Conservation (phyloP, 2,329 filamentous ascomycete species). For the Aspergillus sp. region DNA sequence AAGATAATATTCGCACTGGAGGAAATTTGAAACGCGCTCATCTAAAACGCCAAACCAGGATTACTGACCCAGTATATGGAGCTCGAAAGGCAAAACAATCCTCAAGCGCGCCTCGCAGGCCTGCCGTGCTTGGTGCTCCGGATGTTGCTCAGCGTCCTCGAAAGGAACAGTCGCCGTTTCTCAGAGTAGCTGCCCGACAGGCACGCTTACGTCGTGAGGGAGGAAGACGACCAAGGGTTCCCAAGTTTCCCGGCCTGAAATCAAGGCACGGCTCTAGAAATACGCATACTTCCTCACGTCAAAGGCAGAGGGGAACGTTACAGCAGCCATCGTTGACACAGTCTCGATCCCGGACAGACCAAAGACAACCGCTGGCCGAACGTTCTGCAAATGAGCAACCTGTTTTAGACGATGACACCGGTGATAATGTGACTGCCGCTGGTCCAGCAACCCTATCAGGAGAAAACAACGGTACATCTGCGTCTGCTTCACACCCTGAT, state of each 20-base stretch:
- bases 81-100: slow-evolving; percentile 14
- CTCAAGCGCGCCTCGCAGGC: slow-evolving; percentile 15
- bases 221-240: slow-evolving; percentile 43
- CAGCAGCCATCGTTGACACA: slow-evolving; percentile 16
- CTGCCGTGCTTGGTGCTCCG: slow-evolving; percentile 46
- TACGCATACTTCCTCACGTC: slow-evolving; percentile 39
- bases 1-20: slow-evolving; percentile 2
- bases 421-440: slow-evolving; percentile 1
- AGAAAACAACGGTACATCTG: slow-evolving; percentile 3
- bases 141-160: slow-evolving; percentile 19
- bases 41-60: slow-evolving; percentile 24
- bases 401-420: slow-evolving; percentile 1
- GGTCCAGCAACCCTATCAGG: not conserved
- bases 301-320: slow-evolving; percentile 44
- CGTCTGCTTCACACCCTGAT: slow-evolving; percentile 2
- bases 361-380: slow-evolving; percentile 14
- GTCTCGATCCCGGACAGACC: slow-evolving; percentile 10
- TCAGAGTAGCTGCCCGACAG: slow-evolving; percentile 47
- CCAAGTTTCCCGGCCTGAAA: slow-evolving; percentile 45
- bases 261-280: slow-evolving; percentile 47
- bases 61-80: slow-evolving; percentile 25
- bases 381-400: slow-evolving; percentile 12
- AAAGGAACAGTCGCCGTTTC: slow-evolving; percentile 41
- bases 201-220: slow-evolving; percentile 39
- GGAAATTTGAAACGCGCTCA: slow-evolving; percentile 15